Conservation (phyloP, 2,329 filamentous ascomycete genomes). For the Bipolaris sorokiniana region DNA sequence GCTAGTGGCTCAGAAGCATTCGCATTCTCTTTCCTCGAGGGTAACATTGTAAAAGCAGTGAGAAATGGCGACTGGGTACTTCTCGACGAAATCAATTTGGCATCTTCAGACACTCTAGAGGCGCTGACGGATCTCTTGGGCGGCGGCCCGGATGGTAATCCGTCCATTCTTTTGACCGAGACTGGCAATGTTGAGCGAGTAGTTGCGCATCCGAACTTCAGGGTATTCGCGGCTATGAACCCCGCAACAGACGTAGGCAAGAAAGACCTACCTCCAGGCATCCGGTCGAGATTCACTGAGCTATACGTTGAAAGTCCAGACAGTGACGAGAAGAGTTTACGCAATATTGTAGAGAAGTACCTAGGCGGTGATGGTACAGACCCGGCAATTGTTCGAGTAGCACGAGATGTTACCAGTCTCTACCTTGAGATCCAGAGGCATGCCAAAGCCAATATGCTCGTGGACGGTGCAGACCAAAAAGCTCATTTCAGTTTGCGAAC, state of each 20-base stretch:
- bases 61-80: constrained; percentile 97
- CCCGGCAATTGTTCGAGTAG: constrained; percentile 71
- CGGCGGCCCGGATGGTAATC: constrained; percentile 71
- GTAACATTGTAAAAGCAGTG: constrained; percentile 94
- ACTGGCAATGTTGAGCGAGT: constrained; percentile 92
- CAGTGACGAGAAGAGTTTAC: constrained; percentile 80
- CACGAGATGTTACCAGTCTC: constrained; percentile 80
- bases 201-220: constrained; percentile 87
- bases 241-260: constrained; percentile 97
- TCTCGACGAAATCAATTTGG: constrained; percentile 95
- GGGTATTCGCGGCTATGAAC: constrained; percentile 99
- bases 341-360: constrained; percentile 88
- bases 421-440: constrained; percentile 88
- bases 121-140: constrained; percentile 87
- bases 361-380: constrained; percentile 71
- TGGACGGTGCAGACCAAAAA: constrained; percentile 93
- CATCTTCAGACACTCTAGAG: constrained; percentile 91
- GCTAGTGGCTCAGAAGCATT: constrained; percentile 75
- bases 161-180: constrained; percentile 88
- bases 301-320: constrained; percentile 93
- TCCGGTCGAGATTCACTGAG: constrained; percentile 93
- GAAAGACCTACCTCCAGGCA: constrained; percentile 85
- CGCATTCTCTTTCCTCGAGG: constrained; percentile 94
- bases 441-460: constrained; percentile 80
- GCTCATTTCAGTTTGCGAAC: constrained; percentile 97